These are phyloP conservation scores for Agaricus sinodeliciosus DNA, from an alignment of 768 basidiomycete genomes.

Conservation along the genomic window DNA sequence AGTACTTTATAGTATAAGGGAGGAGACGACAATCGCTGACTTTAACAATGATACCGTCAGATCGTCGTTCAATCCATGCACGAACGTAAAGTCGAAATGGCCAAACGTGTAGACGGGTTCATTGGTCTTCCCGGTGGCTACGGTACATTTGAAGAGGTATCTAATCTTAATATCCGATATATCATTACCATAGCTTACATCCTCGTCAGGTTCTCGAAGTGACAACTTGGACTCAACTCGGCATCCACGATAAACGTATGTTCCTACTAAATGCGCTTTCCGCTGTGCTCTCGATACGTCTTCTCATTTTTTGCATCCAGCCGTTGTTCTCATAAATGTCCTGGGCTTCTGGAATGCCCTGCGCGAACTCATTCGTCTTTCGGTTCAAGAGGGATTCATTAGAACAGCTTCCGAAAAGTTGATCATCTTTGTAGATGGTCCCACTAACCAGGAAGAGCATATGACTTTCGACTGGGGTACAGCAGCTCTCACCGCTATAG, in stretches of 20 bases:
- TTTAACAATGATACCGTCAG: slow-evolving; percentile 28
- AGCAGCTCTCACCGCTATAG: slow-evolving; percentile 58
- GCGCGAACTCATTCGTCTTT: slow-evolving; percentile 62
- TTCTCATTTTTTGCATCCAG: slow-evolving; percentile 25
- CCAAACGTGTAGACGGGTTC: slow-evolving; percentile 71
- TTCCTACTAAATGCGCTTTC: background rate
- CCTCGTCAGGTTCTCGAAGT: slow-evolving; percentile 72
- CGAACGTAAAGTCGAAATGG: slow-evolving; percentile 90
- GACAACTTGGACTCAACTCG: slow-evolving; percentile 90
- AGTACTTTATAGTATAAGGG: slow-evolving; percentile 7
- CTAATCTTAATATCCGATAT: background rate
- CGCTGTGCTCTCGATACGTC: background rate
- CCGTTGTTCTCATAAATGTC: slow-evolving; percentile 85
- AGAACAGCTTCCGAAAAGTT: slow-evolving; percentile 50
- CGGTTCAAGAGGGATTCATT: slow-evolving; percentile 73
- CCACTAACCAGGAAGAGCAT: slow-evolving; percentile 43
- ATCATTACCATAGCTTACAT: too few relatives aligned
- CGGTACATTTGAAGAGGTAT: slow-evolving; percentile 89
- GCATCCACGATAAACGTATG: slow-evolving; percentile 80
- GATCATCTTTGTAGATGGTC: slow-evolving; percentile 73
- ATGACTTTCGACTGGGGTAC: slow-evolving; percentile 72
- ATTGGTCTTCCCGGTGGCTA: slow-evolving; percentile 89
- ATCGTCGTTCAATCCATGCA: slow-evolving; percentile 80
- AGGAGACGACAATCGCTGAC: background rate
- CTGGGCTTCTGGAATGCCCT: slow-evolving; percentile 78